Evolutionary conservation across 176 grass and related monocot species (phyloP), one percentile per base, ranked within the genome.

Genomic region (Pontederia crassipes): DNA sequence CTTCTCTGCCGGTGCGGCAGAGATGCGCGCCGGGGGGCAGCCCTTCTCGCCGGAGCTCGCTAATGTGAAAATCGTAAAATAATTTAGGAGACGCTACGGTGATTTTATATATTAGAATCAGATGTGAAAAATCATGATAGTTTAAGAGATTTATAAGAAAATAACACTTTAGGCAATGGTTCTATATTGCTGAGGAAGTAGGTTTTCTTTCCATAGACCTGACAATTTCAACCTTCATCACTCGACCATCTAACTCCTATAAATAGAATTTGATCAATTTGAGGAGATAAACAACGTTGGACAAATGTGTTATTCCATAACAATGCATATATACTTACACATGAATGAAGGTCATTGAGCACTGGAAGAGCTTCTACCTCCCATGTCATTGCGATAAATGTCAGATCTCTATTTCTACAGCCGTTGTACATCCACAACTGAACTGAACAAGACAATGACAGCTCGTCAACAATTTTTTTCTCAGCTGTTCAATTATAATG

Each of bases 321-420:
- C 29, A 8, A 49, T 24, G 27, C 52, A 0, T n/a, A n/a, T n/a
- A n/a, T 68, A 76, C 93, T 85, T 86, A 98, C 93, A 76, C 68
- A 57, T 55, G 71, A 75, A 81, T 86, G 71, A 27, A 98, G 73
- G 83, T 70, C 71, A 50, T 67, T 72, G 26, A 85, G 58, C 52
- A 84, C 84, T 76, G 67, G 59, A 61, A 79, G 67, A 50, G 93
- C 87, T 46, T 88, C 93, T 32, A 88, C 79, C 80, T 92, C 87
- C 17, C 84, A 92, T 48, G 60, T 77, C 93, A 98, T 98, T 64
- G 77, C 83, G 29, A 98, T 59, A 86, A 98, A 98, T 72, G 77
- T 84, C 75, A 92, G 77, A 66, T 87, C 93, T 83, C 93, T 81
- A 68, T 98, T 98, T 88, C 72, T 91, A 48, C 20, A 78, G 15